Evolutionary conservation across 164 flowering plant genomes (phyloP).

Genomic region (Dillenia turbinata): DNA sequence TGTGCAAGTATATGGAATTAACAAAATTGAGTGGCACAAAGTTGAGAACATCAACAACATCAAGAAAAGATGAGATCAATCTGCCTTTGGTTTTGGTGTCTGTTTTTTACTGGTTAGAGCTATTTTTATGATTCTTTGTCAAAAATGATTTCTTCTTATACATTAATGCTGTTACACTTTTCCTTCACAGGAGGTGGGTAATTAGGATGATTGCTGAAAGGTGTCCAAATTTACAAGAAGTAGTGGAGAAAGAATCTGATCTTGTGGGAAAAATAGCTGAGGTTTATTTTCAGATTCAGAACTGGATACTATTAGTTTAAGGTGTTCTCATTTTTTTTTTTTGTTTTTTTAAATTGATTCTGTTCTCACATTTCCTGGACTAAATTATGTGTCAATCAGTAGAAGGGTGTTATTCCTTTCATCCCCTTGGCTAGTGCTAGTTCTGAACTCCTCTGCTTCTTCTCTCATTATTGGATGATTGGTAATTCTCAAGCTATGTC

Average conservation of each 20-base stretch:
- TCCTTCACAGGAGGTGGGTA: constrained; percentile 76
- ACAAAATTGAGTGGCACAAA: too few relatives aligned
- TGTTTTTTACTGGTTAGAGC: too few relatives aligned
- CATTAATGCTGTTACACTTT: too few relatives aligned
- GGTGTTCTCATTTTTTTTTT: constrained; percentile 32
- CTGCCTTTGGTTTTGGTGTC: too few relatives aligned
- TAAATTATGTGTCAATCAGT: background rate
- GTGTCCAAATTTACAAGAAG: constrained; percentile 38
- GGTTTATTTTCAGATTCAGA: constrained; percentile 54
- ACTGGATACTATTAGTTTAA: constrained; percentile 32
- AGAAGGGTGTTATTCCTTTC: background rate
- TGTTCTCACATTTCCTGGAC: background rate
- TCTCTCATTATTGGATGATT: background rate
- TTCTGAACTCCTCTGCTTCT: background rate
- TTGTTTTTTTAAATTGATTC: background rate
- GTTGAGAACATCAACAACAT: too few relatives aligned
- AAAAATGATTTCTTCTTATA: too few relatives aligned
- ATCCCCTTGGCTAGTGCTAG: background rate
- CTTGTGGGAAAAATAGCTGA: constrained; percentile 80
- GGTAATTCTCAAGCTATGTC: background rate
- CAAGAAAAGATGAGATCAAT: too few relatives aligned
- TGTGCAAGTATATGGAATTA: too few relatives aligned
- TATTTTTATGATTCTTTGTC: too few relatives aligned
- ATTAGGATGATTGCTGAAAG: constrained; percentile 61
- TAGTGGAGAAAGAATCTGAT: constrained; percentile 68